Conservation (phyloP, 257 asterid genomes). For the Dorcoceras hygrometricum region DNA sequence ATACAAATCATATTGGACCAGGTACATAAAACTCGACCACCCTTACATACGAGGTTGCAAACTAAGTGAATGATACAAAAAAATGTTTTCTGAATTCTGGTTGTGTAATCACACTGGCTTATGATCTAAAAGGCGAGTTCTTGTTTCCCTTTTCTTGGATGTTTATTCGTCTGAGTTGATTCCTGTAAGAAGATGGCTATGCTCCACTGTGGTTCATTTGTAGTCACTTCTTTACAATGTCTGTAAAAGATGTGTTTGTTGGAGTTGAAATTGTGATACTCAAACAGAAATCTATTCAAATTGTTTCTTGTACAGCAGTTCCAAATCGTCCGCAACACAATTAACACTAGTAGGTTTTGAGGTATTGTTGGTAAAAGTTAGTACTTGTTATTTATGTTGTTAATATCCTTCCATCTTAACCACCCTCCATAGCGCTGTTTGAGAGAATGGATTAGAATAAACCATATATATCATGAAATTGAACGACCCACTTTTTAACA, state of each 20-base stretch:
- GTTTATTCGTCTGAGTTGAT: neutral
- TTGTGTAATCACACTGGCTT: neutral
- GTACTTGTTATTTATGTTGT: no score
- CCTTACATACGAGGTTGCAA: conserved; percentile 73
- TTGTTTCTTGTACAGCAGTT: neutral
- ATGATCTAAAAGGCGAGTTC: neutral
- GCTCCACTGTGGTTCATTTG: no score
- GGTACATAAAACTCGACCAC: conserved; percentile 77
- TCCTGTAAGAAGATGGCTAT: no score
- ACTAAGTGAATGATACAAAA: conserved; percentile 52
- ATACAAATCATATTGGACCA: conserved; percentile 86
- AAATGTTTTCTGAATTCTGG: neutral
- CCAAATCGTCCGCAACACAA: neutral
- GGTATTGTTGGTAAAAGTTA: no score
- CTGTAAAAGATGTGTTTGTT: neutral
- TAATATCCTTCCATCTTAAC: no score
- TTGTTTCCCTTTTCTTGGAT: neutral
- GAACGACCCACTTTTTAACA: no score
- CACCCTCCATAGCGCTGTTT: no score
- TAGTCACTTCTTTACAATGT: no score
- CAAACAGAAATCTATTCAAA: neutral
- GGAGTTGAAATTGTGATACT: neutral
- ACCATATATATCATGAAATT: no score
- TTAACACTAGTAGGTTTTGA: no score
- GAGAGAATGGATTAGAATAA: no score